Percentiles rank a stretch among this genome's conserved stretches.
These are phyloP conservation scores for Candida pseudoviswanathii DNA, from an alignment of 1,139 yeast species.

Conservation along the genomic window DNA sequence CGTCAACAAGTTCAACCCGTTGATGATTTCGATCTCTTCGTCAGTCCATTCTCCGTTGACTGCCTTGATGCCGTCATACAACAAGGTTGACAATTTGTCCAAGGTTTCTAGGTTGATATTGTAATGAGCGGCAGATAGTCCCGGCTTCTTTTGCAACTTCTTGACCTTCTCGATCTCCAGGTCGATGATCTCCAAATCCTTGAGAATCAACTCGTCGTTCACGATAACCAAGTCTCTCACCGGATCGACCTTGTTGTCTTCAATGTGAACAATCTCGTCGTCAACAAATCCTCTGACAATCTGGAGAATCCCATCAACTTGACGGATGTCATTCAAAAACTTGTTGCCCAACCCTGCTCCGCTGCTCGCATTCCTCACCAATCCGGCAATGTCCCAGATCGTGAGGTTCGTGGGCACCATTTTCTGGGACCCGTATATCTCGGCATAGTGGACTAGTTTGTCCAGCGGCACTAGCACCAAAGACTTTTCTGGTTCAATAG, in stretches of 20 bases:
- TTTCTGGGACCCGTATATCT: slow-evolving; percentile 52
- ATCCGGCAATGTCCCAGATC: slow-evolving; percentile 73
- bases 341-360: slow-evolving; percentile 83
- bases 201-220: slow-evolving; percentile 69
- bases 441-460: slow-evolving; percentile 45
- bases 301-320: slow-evolving; percentile 75
- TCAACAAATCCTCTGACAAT: slow-evolving; percentile 68
- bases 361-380: slow-evolving; percentile 69
- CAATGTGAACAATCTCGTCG: slow-evolving; percentile 73
- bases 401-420: slow-evolving; percentile 58
- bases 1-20: slow-evolving; percentile 61
- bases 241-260: slow-evolving; percentile 63
- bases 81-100: slow-evolving; percentile 48
- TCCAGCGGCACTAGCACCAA: slow-evolving; percentile 57
- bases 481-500: slow-evolving; percentile 74
- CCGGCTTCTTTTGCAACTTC: slow-evolving; percentile 46
- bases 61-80: slow-evolving; percentile 63
- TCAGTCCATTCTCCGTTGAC: slow-evolving; percentile 41
- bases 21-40: slow-evolving; percentile 59
- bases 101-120: slow-evolving; percentile 50
- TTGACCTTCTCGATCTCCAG: slow-evolving; percentile 49
- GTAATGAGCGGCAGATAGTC: slow-evolving; percentile 27
- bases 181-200: slow-evolving; percentile 70
- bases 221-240: slow-evolving; percentile 68
- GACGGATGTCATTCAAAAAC: slow-evolving; percentile 68